These are phyloP conservation scores for Circinella minor DNA, from an alignment of 371 early-diverging fungal species.

Conservation along the genomic window DNA sequence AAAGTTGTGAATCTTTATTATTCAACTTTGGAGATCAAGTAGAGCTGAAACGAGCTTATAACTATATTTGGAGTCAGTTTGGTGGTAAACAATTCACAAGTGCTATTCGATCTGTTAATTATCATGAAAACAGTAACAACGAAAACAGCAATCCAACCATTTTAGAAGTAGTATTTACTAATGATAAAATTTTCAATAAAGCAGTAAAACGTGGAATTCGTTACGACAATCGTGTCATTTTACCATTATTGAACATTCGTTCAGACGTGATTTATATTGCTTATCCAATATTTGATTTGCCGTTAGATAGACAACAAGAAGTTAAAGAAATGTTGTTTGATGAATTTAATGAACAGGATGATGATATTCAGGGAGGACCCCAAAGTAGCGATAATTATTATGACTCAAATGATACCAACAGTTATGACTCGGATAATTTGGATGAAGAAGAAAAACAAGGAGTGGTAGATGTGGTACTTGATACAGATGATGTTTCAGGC, in stretches of 20 bases:
- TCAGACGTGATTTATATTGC: constrained; percentile 1
- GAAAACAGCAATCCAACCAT: not conserved
- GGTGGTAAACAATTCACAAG: not conserved
- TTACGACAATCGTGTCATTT: not conserved
- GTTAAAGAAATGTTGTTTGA: not conserved
- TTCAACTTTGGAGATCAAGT: not conserved
- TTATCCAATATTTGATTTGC: not conserved
- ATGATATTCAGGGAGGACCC: not conserved
- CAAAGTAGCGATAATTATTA: not conserved
- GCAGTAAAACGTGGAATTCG: not conserved
- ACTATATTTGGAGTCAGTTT: not conserved
- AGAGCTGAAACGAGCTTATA: not conserved
- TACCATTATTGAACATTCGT: not conserved
- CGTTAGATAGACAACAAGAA: not conserved
- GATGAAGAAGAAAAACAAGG: not conserved
- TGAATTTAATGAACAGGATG: not conserved
- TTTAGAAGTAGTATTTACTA: not conserved
- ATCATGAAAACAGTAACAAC: not conserved
- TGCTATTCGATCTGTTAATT: not conserved
- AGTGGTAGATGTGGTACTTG: not conserved
- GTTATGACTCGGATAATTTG: not conserved
- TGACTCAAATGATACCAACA: not conserved
- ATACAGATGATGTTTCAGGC: not conserved
- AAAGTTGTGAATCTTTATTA: not conserved
- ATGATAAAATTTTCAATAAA: not conserved